Evolutionary conservation across 208 protist species (phyloP).

Genomic region (Porcisia deanei): DNA sequence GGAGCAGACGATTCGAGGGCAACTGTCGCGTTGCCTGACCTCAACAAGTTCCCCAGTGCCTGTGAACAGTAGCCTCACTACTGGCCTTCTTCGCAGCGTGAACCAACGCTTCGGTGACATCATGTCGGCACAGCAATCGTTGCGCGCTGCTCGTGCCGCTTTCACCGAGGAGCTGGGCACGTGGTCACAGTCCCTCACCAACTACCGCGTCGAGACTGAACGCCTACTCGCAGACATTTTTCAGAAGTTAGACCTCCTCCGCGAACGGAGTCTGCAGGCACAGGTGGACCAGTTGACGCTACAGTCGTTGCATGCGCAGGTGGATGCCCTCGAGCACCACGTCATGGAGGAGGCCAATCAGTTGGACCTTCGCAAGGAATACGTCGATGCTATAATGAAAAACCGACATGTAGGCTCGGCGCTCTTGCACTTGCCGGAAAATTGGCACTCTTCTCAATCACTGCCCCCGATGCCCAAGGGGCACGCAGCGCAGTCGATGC

Average conservation of each 20-base stretch:
- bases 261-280: slow-evolving; percentile 12
- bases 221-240: slow-evolving; percentile 15
- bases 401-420: neutral
- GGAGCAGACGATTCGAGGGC: slow-evolving; percentile 14
- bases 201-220: slow-evolving; percentile 17
- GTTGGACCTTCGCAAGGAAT: slow-evolving; percentile 17
- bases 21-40: slow-evolving; percentile 27
- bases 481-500: neutral
- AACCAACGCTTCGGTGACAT: neutral
- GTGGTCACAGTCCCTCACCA: slow-evolving; percentile 3
- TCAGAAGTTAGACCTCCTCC: slow-evolving; percentile 14
- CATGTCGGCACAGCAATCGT: slow-evolving; percentile 1
- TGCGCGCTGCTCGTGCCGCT: slow-evolving; percentile 7
- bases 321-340: slow-evolving; percentile 13
- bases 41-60: slow-evolving; percentile 9
- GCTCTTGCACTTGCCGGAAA: neutral
- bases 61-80: slow-evolving; percentile 2
- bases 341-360: slow-evolving; percentile 10
- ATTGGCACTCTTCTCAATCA: neutral
- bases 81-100: slow-evolving; percentile 4
- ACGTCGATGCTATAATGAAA: slow-evolving; percentile 2
- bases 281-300: slow-evolving; percentile 19
- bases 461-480: neutral
- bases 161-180: slow-evolving; percentile 11
- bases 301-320: slow-evolving; percentile 15